A percentile compares a stretch with the other conserved stretches of the same genome.
phyloP scores from a whole-genome alignment of 2,329 filamentous ascomycete species.

The Lizonia empirigonia region DNA sequence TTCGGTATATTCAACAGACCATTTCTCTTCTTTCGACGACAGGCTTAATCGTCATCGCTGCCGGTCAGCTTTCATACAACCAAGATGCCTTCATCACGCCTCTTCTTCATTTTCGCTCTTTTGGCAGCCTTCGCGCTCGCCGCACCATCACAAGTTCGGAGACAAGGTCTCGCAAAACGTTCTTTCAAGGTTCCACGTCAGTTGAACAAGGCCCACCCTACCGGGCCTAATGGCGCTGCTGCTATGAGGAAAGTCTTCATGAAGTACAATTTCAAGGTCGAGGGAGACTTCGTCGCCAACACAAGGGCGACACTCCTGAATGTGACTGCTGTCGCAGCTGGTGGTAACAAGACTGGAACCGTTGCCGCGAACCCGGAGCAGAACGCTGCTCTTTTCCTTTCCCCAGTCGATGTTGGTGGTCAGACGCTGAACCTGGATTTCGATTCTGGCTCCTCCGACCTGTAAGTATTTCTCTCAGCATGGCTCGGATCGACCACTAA shows the following conservation, averaged over 20 bases:
- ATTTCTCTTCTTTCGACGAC: constrained; percentile 29
- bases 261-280: constrained; percentile 64
- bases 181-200: constrained; percentile 68
- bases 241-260: constrained; percentile 70
- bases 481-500: constrained; percentile 15
- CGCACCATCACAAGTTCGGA: constrained; percentile 47
- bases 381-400: constrained; percentile 72
- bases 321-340: constrained; percentile 34
- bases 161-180: constrained; percentile 53
- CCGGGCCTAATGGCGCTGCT: constrained; percentile 59
- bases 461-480: constrained; percentile 52
- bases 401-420: constrained; percentile 71
- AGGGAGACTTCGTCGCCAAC: constrained; percentile 25
- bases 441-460: constrained; percentile 76
- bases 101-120: constrained; percentile 55
- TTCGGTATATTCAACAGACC: constrained; percentile 25
- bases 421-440: constrained; percentile 73
- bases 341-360: constrained; percentile 55
- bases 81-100: constrained; percentile 45
- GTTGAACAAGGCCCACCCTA: constrained; percentile 60
- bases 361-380: constrained; percentile 69
- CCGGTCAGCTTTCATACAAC: constrained; percentile 46
- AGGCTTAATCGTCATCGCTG: constrained; percentile 37
- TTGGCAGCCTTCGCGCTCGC: constrained; percentile 56
- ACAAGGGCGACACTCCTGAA: constrained; percentile 49